Percentiles rank a stretch among this genome's conserved stretches.
phyloP scores from a whole-genome alignment of 2,329 filamentous ascomycete genomes.

The Stagonosporopsis rhizophila region DNA sequence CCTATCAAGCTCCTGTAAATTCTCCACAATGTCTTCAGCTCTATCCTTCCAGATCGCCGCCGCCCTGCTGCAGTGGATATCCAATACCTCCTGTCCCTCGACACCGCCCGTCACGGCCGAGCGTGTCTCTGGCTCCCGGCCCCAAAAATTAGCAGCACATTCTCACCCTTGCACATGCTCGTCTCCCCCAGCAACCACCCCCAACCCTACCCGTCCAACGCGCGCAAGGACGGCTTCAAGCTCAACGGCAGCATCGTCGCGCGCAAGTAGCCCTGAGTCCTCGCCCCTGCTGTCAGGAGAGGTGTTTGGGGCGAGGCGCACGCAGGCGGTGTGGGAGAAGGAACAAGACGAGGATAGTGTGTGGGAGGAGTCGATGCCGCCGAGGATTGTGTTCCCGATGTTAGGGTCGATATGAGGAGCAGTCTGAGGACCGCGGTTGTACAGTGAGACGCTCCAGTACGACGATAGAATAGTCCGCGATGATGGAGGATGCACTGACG shows the following conservation, averaged over 20 bases:
- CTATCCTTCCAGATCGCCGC: conserved; percentile 14
- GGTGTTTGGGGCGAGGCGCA: background rate
- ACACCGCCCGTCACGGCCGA: background rate
- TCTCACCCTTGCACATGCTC: background rate
- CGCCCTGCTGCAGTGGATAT: conserved; percentile 8
- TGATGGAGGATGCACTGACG: background rate
- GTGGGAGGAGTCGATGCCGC: background rate
- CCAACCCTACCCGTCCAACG: background rate
- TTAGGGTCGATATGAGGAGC: conserved; percentile 1
- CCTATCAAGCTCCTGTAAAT: background rate
- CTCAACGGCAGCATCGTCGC: background rate
- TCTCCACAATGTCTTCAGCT: conserved; percentile 9
- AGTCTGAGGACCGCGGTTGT: no score
- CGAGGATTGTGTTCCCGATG: conserved; percentile 8
- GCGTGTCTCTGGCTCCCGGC: background rate
- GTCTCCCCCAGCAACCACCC: background rate
- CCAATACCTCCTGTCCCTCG: background rate
- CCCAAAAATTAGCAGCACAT: background rate
- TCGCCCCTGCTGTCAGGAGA: background rate
- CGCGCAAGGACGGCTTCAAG: background rate
- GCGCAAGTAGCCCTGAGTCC: background rate
- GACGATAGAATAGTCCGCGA: no score
- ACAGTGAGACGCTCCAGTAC: background rate
- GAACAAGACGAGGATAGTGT: background rate
- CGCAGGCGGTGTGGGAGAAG: background rate